Base-by-base conservation (phyloP, 225 moss, liverwort and hornwort species). In the Rhytidiadelphus loreus region DNA sequence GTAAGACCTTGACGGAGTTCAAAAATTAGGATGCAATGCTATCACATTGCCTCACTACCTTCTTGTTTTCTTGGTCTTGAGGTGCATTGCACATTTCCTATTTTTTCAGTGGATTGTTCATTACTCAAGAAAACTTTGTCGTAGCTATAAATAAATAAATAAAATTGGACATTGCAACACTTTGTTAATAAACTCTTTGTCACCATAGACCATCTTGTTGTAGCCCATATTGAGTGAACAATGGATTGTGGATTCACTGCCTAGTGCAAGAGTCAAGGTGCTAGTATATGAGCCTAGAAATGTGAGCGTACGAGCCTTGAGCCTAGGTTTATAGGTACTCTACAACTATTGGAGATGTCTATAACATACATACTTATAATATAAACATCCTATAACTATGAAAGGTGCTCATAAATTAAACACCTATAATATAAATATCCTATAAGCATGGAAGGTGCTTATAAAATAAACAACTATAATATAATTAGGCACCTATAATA, bases 231-330 rank as follows among this genome's bases (percentile, higher is more conserved):
- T 2, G 2, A 71, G 16, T 26, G 1, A 9, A 43, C 9, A 2
- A 26, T 26, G 5, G 5, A 15, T 41, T 4, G 8, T 2, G 2
- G 2, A 25, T 70, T 41, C 8, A 70, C 0, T 0, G 0, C 8
- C 13, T 28, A 33, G 9, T 63, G 18, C 6, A 64, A 32, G 2
- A 68, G 68, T n/a, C n/a, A n/a, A n/a, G n/a, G n/a, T n/a, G n/a
- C n/a, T n/a, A n/a, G n/a, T n/a, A n/a, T n/a, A n/a, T n/a, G n/a
- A n/a, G n/a, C n/a, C n/a, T n/a, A n/a, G n/a, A n/a, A n/a, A n/a
- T n/a, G n/a, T n/a, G n/a, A n/a, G n/a, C n/a, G n/a, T n/a, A n/a
- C n/a, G n/a, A n/a, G n/a, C n/a, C n/a, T n/a, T n/a, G n/a, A n/a
- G n/a, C n/a, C n/a, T n/a, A n/a, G n/a, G n/a, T n/a, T n/a, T n/a